Evolutionary conservation across 768 basidiomycete genomes (phyloP).

Genomic region (Tulasnella sp.): DNA sequence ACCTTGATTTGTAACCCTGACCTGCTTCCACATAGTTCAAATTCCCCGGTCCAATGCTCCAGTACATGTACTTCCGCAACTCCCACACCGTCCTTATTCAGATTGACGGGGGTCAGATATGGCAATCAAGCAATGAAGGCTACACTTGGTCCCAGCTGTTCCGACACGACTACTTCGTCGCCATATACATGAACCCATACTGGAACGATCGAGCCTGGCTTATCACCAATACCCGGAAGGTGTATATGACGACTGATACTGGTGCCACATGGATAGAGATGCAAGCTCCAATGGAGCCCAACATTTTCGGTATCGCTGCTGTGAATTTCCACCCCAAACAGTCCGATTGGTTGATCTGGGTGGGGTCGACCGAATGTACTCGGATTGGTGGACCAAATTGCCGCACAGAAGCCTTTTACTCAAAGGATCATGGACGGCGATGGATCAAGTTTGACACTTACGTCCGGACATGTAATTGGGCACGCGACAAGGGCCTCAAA

Average conservation of each 20-base stretch:
- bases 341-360: slow-evolving; percentile 88
- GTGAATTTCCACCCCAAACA: slow-evolving; percentile 83
- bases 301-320: slow-evolving; percentile 72
- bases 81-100: slow-evolving; percentile 87
- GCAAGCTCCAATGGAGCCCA: slow-evolving; percentile 70
- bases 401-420: slow-evolving; percentile 73
- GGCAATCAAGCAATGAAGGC: slow-evolving; percentile 96
- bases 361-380: slow-evolving; percentile 71
- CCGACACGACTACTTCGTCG: slow-evolving; percentile 68
- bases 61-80: slow-evolving; percentile 83
- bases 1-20: not conserved
- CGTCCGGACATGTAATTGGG: slow-evolving; percentile 91
- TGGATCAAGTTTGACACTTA: slow-evolving; percentile 85
- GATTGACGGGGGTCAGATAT: slow-evolving; percentile 73
- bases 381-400: slow-evolving; percentile 56
- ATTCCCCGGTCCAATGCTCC: slow-evolving; percentile 66
- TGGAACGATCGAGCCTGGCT: slow-evolving; percentile 84
- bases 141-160: slow-evolving; percentile 80
- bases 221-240: slow-evolving; percentile 66
- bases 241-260: slow-evolving; percentile 81
- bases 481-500: slow-evolving; percentile 72
- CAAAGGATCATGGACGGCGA: slow-evolving; percentile 70
- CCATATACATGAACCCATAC: slow-evolving; percentile 85
- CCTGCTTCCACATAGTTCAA: slow-evolving; percentile 54
- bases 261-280: slow-evolving; percentile 70